Base-by-base conservation (phyloP, 2,329 filamentous ascomycete genomes). In the Parastagonospora avenae region DNA sequence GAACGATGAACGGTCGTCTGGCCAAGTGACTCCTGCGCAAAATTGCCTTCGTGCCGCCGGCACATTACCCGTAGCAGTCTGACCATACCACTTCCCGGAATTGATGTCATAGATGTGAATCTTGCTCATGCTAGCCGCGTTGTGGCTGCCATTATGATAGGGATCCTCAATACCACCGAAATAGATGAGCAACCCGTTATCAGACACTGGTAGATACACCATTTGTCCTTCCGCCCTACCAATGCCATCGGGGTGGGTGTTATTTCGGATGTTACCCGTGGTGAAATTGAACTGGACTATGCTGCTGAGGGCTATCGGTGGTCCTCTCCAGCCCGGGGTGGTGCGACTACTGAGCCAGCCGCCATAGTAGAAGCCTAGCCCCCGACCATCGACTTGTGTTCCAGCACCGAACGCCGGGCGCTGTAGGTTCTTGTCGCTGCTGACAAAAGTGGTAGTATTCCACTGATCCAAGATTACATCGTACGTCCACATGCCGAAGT, bases 41-140 rank as follows among this genome's bases (percentile, higher is more conserved):
- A 87, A 87, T 27, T 82, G 79, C 24, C 83, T 76, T 9, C 85
- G 76, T 51, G 79, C 73, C 11, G 70, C 70, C 2, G 85, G 85
- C 1, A 82, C 66, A 27, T 78, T 65, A 1, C 85, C 85, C 0
- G 74, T 76, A 0, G 85, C 82, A 8, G 74, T 79, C 62, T 88
- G 85, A 8, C 71, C 77, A 52, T 86, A 87, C 84, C 84, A 87
- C 63, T 80, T 79, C 1, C 77, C 79, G 48, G 80, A 83, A 31
- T 78, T 74, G 39, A 88, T 80, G 55, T 88, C 85, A 57, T 85
- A 87, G 2, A 88, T 64, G 49, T 83, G 77, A 31, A 87, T 82
- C 15, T 77, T 72, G 19, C 19, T 24, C 19, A 24, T 24, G 19
- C 57, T 80, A 72, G 67, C 66, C 8, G 61, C 67, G 38, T 63